Conservation (phyloP, 129 eudicot species). For the Cynara cardunculus region DNA sequence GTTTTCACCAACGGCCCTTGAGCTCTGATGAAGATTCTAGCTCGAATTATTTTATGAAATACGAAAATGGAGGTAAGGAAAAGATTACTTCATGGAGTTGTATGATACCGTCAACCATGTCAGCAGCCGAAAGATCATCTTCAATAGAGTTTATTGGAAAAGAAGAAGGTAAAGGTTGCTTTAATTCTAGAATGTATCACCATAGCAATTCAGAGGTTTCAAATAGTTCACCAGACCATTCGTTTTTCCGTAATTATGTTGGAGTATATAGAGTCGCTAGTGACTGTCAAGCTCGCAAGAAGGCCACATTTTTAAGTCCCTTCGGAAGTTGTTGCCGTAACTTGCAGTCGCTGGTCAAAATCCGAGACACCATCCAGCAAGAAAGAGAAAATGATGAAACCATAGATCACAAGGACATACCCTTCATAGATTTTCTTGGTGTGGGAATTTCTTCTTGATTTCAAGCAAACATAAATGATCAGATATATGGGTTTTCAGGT, state of each 20-base stretch:
- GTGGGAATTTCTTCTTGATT: conserved; percentile 71
- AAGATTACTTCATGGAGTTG: conserved; percentile 40
- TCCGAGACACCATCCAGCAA: conserved; percentile 6
- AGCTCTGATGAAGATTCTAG: not conserved
- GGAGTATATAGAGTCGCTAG: conserved; percentile 21
- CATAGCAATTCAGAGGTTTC: too few species aligned
- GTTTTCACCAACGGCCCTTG: conserved; percentile 2
- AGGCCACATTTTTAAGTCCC: conserved; percentile 9
- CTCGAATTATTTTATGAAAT: conserved; percentile 22
- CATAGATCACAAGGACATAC: conserved; percentile 39
- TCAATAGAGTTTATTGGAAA: too few species aligned
- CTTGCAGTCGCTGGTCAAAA: not conserved
- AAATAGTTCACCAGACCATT: too few species aligned
- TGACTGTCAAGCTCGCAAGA: conserved; percentile 27
- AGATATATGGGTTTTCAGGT: conserved; percentile 2
- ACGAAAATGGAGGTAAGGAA: conserved; percentile 28
- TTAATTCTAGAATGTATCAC: too few species aligned
- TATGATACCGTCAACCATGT: conserved; percentile 15
- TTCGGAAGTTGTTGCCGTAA: not conserved
- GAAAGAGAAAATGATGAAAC: conserved; percentile 33
- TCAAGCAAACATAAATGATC: conserved; percentile 12
- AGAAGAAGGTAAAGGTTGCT: too few species aligned
- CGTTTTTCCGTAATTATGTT: not conserved
- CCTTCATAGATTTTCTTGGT: conserved; percentile 91
- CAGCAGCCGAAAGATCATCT: too few species aligned